Base-by-base conservation (phyloP, 257 asterid genomes). In the Solanum boliviense region DNA sequence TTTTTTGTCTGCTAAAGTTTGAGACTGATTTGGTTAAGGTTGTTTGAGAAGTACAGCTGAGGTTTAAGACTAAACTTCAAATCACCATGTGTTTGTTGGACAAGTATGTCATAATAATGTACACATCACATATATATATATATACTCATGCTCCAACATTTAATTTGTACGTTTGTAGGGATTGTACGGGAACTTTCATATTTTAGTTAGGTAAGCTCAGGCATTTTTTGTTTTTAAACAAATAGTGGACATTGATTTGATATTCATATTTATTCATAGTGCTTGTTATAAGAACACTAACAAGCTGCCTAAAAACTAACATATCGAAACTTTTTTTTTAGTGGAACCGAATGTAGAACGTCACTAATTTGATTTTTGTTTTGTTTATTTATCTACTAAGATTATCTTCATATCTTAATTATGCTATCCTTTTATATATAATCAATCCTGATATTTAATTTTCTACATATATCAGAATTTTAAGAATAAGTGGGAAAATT, bases 131-230 rank as follows among this genome's bases (percentile, higher is more conserved):
- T 23, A 88, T 44, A 87, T 41, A 15, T 52, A 81, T 41, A 9
- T 52, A 70, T 67, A 84, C 85, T 82, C 86, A 29, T 48, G 86
- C 86, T 82, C 70, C 85, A 81, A 81, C 70, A 27, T 81, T 81
- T 48, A 13, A 46, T 18, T 87, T 60, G 86, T 89, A 90, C 67
- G 9, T 41, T 79, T 79, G 16, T 15, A 27, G 39, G 46, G 90
- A 44, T 65, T 72, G 90, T 89, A 89, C 89, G 87, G 75, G 88
- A 52, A 79, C 91, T 52, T 87, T 87, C 68, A 72, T 78, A 73
- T 81, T 88, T 89, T 87, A 48, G 92, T 94, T 93, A 88, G 93
- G 95, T 91, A 91, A 88, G 90, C 88, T 75, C 72, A 68, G 88
- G 68, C 86, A 39, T n/a, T 78, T 79, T 44, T 44, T 44, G 3